Conservation (phyloP, 257 asterid species). For the Ballota nigra region DNA sequence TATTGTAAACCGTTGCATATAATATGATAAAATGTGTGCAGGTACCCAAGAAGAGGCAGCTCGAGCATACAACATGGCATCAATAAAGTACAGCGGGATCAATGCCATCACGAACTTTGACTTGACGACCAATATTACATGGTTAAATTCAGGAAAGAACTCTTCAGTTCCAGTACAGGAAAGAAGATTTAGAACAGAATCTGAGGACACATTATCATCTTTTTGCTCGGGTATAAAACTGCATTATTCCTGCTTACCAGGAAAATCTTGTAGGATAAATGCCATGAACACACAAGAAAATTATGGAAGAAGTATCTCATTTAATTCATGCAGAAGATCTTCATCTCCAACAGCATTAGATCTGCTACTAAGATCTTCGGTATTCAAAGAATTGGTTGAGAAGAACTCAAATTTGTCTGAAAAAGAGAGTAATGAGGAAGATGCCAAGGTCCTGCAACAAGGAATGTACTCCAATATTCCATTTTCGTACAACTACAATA, state of each 20-base stretch:
- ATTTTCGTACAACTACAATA: constrained; percentile 14
- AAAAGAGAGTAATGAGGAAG: constrained; percentile 28
- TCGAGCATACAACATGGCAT: constrained; percentile 53
- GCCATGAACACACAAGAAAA: constrained; percentile 25
- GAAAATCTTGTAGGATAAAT: constrained; percentile 27
- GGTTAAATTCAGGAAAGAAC: constrained; percentile 43
- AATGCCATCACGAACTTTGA: constrained; percentile 53
- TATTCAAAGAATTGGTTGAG: constrained; percentile 44
- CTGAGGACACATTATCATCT: background rate
- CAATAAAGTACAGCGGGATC: constrained; percentile 49
- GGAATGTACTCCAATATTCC: constrained; percentile 17
- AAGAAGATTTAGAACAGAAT: constrained; percentile 9
- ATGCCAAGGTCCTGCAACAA: constrained; percentile 16
- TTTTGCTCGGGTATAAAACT: background rate
- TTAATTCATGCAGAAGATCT: constrained; percentile 21
- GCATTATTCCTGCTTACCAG: constrained; percentile 27
- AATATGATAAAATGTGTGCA: constrained; percentile 24
- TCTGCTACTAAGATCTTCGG: constrained; percentile 36
- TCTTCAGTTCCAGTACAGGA: constrained; percentile 22
- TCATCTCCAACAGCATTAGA: constrained; percentile 36
- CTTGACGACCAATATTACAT: constrained; percentile 40
- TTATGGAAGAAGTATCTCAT: constrained; percentile 23
- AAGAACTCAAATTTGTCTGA: constrained; percentile 30
- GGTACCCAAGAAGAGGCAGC: constrained; percentile 65
- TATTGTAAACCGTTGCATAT: background rate